Base-by-base conservation (phyloP, 352 stramenopile genomes). In the Globisporangium echinulatum region DNA sequence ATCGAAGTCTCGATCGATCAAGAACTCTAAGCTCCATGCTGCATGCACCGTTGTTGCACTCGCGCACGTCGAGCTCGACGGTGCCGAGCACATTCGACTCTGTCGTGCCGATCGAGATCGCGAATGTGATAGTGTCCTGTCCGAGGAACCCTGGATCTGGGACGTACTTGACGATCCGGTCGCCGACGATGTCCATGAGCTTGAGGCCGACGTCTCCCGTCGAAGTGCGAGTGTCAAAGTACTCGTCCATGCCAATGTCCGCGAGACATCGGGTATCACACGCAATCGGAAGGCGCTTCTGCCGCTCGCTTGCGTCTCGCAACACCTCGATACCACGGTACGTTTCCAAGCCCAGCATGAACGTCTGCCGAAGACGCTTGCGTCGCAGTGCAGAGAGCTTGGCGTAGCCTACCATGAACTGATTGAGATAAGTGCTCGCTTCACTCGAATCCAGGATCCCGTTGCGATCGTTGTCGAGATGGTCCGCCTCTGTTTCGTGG, bases 391-490 rank as follows among this genome's bases (percentile, higher is more conserved):
- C 53, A 0, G 79, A 69, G 2, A 92, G 55, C 36, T 72, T 54
- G 3, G 63, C 44, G n/a, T 87, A 92, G 57, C 61, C 73, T 0
- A 75, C 63, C 6, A 72, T 80, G 58, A 82, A 90, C 11, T 63
- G 72, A 5, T 67, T 66, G 8, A 92, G 56, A 58, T 84, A 90
- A 8, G 54, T 49, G 36, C 70, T 69, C 1, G 82, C 79, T 53
- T 92, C 82, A 6, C 77, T 70, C 0, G 70, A 70, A 52, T 88
- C 79, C 17, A 92, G 55, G 14, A 85, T 59, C 14, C 67, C 64
- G 40, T 92, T 86, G 39, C 69, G 58, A 38, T 92, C 78, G 13
- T 67, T 56, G 43, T 92, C 82, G n/a, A 88, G 61, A 40, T 89
- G 70, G 42, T 92, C 82, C 0, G 70, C 67, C 39, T 88, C 79